Base-by-base conservation (phyloP, 2,329 filamentous ascomycete species). In the Scortechinia acanthostroma region DNA sequence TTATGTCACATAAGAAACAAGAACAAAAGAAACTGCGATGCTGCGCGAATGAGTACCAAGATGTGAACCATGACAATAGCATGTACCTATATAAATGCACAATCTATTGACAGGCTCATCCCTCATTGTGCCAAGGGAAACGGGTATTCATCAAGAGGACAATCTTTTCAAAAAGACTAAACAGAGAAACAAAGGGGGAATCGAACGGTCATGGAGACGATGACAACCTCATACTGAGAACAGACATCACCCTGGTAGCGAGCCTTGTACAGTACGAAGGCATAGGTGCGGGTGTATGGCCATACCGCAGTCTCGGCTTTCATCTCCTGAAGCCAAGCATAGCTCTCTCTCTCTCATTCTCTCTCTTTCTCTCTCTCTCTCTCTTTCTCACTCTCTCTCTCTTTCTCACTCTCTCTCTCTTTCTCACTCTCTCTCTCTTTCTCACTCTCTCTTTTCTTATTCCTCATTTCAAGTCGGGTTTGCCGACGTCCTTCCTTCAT, bases 191-290 rank as follows among this genome's bases (percentile, higher is more conserved):
- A 40, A 40, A 40, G 17, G 35, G 35, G 35, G 35, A 40, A 40
- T 40, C 35, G 17, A 40, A 40, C 25, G 20, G 6, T 40, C 35
- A 40, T 40, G 25, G 35, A 40, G 35, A 40, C 35, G 35, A 40
- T 40, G 35, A 6, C 17, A 17, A 17, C 35, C 6, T 40, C n/a
- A 30, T 30, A 30, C 35, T 15, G 17, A 17, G 6, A 19, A 17
- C 35, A 13, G 35, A 13, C 35, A 19, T 40, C 35, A 19, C 20
- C 10, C 35, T 13, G 17, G 35, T 40, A 17, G 35, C 35, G 20
- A 17, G 35, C 35, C 35, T 19, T 17, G 35, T 40, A 10, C 10
- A 19, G 14, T 40, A 19, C 20, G 6, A 40, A 40, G 6, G 6
- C 17, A 10, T 6, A 10, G 10, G 6, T 19, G 35, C 35, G 35